Percentiles rank a stretch among this genome's conserved stretches.
Conservation (phyloP, 2,329 filamentous ascomycete species). For the Parasarocladium wereldwijsianum region DNA sequence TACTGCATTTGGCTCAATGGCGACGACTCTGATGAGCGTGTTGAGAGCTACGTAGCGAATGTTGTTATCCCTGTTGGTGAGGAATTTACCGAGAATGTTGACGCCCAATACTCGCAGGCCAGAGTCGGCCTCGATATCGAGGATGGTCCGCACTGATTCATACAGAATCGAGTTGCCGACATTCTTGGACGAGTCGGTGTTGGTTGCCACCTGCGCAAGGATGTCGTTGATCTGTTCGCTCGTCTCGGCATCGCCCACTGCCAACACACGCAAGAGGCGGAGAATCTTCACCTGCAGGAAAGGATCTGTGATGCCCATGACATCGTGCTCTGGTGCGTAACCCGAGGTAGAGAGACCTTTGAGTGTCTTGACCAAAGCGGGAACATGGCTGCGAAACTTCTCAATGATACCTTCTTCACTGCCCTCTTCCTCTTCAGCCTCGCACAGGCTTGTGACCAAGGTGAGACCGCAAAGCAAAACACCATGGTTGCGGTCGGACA, state of each 20-base stretch:
- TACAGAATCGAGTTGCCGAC: conserved; percentile 97
- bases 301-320: conserved; percentile 93
- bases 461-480: conserved; percentile 88
- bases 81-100: conserved; percentile 95
- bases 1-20: conserved; percentile 93
- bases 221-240: conserved; percentile 99
- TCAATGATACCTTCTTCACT: conserved; percentile 84
- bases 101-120: conserved; percentile 87
- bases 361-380: conserved; percentile 72
- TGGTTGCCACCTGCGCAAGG: conserved; percentile 89
- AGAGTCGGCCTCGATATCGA: conserved; percentile 96
- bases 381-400: conserved; percentile 78
- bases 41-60: conserved; percentile 97
- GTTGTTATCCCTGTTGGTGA: conserved; percentile 98
- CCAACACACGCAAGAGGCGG: conserved; percentile 70
- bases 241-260: conserved; percentile 69
- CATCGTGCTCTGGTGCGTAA: conserved; percentile 95
- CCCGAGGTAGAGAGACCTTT: conserved; percentile 90
- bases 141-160: conserved; percentile 89
- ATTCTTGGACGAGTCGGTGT: conserved; percentile 96
- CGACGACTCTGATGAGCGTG: conserved; percentile 94
- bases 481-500: conserved; percentile 90
- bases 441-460: conserved; percentile 79
- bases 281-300: conserved; percentile 97
- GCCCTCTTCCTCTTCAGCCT: conserved; percentile 84